phyloP scores from a whole-genome alignment of 805 yeast genomes.

The Nakazawaea pomicola region DNA sequence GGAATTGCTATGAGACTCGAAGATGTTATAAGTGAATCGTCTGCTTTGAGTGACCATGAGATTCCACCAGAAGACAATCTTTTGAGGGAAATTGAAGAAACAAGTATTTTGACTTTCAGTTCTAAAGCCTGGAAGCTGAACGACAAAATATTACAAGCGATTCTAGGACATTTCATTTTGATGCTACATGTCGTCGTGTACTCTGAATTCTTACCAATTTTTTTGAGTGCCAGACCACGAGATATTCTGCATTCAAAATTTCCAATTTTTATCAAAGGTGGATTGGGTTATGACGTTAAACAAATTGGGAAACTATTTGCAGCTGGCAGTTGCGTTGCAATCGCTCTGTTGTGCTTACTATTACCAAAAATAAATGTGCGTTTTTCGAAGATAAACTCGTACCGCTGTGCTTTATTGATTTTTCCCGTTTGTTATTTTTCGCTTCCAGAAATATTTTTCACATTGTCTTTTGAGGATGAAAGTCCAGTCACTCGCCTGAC shows the following conservation, averaged over 20 bases:
- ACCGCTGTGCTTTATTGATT: constrained; percentile 31
- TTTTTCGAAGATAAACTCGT: constrained; percentile 40
- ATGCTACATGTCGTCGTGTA: constrained; percentile 43
- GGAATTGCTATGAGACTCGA: background rate
- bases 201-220: constrained; percentile 50
- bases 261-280: constrained; percentile 48
- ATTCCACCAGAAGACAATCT: background rate
- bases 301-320: constrained; percentile 49
- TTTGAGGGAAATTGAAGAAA: background rate
- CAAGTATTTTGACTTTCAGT: background rate
- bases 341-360: constrained; percentile 40
- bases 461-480: constrained; percentile 23
- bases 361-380: constrained; percentile 48
- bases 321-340: constrained; percentile 48
- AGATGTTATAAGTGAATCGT: background rate
- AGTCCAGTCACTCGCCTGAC: constrained; percentile 4
- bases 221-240: constrained; percentile 26
- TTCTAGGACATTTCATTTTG: constrained; percentile 28
- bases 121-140: too few species aligned
- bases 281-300: constrained; percentile 41
- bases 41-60: background rate
- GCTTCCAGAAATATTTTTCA: constrained; percentile 44
- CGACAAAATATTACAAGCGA: constrained; percentile 16
- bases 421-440: constrained; percentile 41
- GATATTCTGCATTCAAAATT: constrained; percentile 22